Conservation (phyloP, 2,329 filamentous ascomycete genomes). For the Stachybotrys echinatus region DNA sequence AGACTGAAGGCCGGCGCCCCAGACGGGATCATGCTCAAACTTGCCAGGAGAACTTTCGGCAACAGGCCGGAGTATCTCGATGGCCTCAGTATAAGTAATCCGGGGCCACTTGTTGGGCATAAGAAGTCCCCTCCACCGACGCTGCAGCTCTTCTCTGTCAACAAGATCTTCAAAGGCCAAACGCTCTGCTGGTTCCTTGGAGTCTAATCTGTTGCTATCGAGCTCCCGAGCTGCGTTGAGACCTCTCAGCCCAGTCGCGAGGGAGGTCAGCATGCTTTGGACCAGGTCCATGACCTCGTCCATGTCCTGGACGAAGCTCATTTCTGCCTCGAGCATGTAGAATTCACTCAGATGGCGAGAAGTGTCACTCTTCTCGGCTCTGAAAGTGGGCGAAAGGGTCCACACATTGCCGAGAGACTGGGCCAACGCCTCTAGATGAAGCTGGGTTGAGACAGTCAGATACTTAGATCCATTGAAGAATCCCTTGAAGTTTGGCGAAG, state of each 20-base stretch:
- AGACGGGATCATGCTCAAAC: conserved; percentile 66
- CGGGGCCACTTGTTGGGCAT: conserved; percentile 60
- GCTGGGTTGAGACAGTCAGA: conserved; percentile 88
- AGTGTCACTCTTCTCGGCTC: conserved; percentile 90
- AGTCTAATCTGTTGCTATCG: conserved; percentile 24
- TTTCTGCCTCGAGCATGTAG: conserved; percentile 95
- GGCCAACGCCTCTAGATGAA: conserved; percentile 88
- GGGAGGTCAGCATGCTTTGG: conserved; percentile 66
- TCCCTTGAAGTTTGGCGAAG: conserved; percentile 31
- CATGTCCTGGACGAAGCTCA: conserved; percentile 70
- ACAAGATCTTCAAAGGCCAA: conserved; percentile 38
- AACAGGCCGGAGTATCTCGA: conserved; percentile 60
- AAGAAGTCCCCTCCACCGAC: conserved; percentile 69
- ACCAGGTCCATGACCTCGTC: conserved; percentile 70
- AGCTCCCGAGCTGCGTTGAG: conserved; percentile 42
- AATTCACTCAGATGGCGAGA: conserved; percentile 93
- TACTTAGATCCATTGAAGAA: conserved; percentile 92
- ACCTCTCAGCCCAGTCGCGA: conserved; percentile 32
- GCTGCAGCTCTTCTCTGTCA: conserved; percentile 43
- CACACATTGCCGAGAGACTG: conserved; percentile 88
- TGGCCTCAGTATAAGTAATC: conserved; percentile 76
- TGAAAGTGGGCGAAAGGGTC: conserved; percentile 89
- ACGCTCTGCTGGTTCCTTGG: conserved; percentile 32
- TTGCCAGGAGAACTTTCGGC: conserved; percentile 26
- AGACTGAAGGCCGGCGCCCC: conserved; percentile 72